These are phyloP conservation scores for Russula emetica DNA, from an alignment of 768 basidiomycete genomes.

Conservation along the genomic window DNA sequence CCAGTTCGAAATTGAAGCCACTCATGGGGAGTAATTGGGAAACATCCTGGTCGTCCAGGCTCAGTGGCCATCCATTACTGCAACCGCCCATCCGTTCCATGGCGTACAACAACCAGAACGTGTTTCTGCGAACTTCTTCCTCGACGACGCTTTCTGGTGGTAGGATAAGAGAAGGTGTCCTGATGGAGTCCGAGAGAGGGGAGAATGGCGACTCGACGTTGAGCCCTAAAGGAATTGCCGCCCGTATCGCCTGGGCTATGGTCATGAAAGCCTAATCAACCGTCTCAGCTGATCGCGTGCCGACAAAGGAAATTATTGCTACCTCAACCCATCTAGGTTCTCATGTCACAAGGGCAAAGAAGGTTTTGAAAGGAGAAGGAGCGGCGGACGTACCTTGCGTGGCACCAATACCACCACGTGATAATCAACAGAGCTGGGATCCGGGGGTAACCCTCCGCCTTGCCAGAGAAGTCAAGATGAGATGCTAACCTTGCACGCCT, in stretches of 20 bases:
- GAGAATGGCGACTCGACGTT: conserved; percentile 64
- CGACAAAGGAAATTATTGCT: conserved; percentile 12
- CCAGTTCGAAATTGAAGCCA: conserved; percentile 55
- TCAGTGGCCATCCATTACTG: conserved; percentile 67
- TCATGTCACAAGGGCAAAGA: neutral
- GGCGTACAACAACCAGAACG: conserved; percentile 70
- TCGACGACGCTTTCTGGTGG: conserved; percentile 60
- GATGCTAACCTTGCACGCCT: conserved; percentile 22
- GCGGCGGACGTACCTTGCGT: conserved; percentile 50
- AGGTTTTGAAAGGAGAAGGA: neutral
- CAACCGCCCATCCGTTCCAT: conserved; percentile 62
- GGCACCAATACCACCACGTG: conserved; percentile 71
- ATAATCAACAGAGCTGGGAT: conserved; percentile 55
- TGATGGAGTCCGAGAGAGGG: conserved; percentile 54
- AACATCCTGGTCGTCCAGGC: conserved; percentile 69
- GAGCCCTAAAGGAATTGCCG: conserved; percentile 62
- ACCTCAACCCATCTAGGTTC: conserved; percentile 68
- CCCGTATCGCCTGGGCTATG: conserved; percentile 53
- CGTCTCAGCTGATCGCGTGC: neutral
- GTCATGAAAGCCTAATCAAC: conserved; percentile 51
- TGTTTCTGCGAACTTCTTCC: conserved; percentile 66
- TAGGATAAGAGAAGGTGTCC: conserved; percentile 55
- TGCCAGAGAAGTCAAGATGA: neutral
- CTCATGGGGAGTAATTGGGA: conserved; percentile 65
- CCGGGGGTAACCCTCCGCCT: neutral